phyloP scores from a whole-genome alignment of 805 yeast species.

The Saccharomycopsis malanga region DNA sequence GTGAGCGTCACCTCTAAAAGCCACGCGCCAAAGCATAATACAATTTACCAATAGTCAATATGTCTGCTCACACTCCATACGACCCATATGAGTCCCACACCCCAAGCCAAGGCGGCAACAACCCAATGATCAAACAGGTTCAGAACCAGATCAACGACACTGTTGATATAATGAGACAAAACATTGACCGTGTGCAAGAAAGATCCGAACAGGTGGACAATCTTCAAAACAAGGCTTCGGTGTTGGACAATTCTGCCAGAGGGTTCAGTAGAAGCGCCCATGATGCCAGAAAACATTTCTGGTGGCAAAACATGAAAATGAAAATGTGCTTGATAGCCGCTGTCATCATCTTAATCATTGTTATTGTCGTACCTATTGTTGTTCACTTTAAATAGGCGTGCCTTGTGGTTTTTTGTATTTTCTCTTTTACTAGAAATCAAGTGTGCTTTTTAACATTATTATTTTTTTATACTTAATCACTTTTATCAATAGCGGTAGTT shows the following conservation, averaged over 20 bases:
- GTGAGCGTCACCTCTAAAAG: too few species aligned
- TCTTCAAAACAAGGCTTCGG: constrained; percentile 88
- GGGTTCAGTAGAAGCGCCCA: constrained; percentile 96
- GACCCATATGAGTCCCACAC: constrained; percentile 5
- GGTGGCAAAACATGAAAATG: constrained; percentile 98
- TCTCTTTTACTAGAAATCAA: neutral
- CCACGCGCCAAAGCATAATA: too few species aligned
- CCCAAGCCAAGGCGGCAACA: neutral
- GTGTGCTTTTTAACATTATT: neutral
- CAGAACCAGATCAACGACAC: constrained; percentile 93
- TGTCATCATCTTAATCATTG: constrained; percentile 74
- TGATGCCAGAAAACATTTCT: constrained; percentile 96
- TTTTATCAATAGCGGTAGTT: too few species aligned
- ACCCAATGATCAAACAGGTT: constrained; percentile 39
- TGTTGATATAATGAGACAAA: constrained; percentile 95
- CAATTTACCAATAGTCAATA: too few species aligned
- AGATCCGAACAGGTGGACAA: constrained; percentile 90
- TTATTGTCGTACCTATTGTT: constrained; percentile 87
- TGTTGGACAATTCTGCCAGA: constrained; percentile 84
- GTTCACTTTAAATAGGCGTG: constrained; percentile 54
- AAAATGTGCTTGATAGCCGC: constrained; percentile 80
- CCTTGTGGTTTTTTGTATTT: neutral
- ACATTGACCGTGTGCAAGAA: constrained; percentile 91
- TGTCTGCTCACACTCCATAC: neutral
- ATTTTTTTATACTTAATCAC: too few species aligned